Evolutionary conservation across 495 filamentous ascomycete species (phyloP), one percentile per base, ranked within the genome.

Genomic region (Tricharina praecox): DNA sequence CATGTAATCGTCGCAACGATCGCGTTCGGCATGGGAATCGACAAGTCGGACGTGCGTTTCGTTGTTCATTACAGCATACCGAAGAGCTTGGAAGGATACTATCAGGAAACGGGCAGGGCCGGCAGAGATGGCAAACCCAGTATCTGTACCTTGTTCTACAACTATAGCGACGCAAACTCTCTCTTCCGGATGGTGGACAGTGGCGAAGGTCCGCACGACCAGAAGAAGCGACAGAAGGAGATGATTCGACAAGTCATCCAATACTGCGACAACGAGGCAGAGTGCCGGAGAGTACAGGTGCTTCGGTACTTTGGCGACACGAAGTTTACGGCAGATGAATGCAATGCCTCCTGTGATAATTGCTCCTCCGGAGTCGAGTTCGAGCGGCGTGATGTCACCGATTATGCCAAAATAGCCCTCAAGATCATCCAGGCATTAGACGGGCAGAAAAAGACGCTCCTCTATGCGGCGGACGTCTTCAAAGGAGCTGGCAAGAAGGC

Each of bases 1-100:
- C 78, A 93, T 50, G 84, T 99, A 26, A 88, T 99, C 20, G 90
- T 99, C 23, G 92, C 90, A n/a, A 99, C 90, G 0, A 95, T 96
- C 62, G 90, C 90, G 23, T 97, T 97, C 60, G 90, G 90, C 8
- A 97, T 97, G 90, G 90, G 90, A 13, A 96, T 97, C 46, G 90
- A 97, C 65, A 97, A 97, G 62, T 72, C 85, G 0, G 79, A 97
- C 62, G 88, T 97, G 30, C 81, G 90, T 10, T 95, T 87, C 53
- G 86, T 97, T 33, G 85, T 97, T 24, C 90, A 97, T 62, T 77
- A 92, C 54, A 80, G 73, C 15, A 70, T 95, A 4, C 90, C 90
- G 0, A 94, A 93, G 63, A 93, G 83, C 55, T 69, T 97, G n/a
- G 90, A 97, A 63, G 92, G 88, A 0, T 97, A 97, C 59, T 95